phyloP scores from a whole-genome alignment of 1,139 yeast species.

The Diutina ranongensis region DNA sequence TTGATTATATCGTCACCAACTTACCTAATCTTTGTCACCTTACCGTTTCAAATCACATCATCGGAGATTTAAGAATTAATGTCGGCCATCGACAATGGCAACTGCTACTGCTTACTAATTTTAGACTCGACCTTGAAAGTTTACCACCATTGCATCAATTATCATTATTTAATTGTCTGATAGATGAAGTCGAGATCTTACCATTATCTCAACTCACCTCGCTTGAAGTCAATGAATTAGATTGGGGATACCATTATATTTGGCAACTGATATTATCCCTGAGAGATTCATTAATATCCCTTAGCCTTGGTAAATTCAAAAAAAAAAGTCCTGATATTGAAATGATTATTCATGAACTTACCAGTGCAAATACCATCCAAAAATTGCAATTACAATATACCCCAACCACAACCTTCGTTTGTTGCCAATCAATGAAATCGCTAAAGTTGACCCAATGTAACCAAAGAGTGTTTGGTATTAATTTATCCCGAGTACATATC shows the following conservation, averaged over 20 bases:
- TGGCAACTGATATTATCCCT: constrained; percentile 2
- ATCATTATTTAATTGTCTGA: neutral
- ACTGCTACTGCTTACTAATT: neutral
- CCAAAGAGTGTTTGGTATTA: neutral
- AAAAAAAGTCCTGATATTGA: neutral
- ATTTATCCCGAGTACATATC: neutral
- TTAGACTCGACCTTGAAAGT: neutral
- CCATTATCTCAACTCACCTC: neutral
- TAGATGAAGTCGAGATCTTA: neutral
- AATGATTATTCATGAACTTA: neutral
- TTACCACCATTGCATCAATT: neutral
- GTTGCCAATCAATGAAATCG: neutral
- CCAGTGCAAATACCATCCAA: neutral
- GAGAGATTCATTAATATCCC: neutral
- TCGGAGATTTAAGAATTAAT: neutral
- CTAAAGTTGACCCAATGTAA: neutral
- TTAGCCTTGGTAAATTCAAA: neutral
- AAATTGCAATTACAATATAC: neutral
- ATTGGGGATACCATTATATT: constrained; percentile 1
- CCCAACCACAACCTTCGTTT: neutral
- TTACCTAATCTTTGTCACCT: neutral
- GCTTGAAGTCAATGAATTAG: neutral
- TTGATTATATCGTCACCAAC: neutral
- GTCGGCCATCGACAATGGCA: neutral
- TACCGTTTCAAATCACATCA: neutral